Conservation (phyloP, 1,284 basidiomycete species). For the Rhodotorula sp. region DNA sequence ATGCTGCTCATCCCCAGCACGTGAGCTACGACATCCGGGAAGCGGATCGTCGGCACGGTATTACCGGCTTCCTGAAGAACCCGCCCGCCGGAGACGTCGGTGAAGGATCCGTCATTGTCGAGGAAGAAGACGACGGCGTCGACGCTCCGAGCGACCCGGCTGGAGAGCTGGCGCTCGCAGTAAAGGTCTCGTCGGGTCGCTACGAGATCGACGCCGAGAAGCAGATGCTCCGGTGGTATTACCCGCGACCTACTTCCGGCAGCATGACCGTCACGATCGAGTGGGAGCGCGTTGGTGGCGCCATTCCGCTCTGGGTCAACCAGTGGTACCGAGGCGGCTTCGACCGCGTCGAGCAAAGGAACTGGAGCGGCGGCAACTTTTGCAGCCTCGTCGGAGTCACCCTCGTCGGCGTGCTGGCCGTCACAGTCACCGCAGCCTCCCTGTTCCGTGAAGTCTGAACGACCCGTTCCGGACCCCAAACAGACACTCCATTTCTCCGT, state of each 20-base stretch:
- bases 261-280: constrained; percentile 43
- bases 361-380: neutral
- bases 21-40: constrained; percentile 31
- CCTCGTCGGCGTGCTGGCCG: constrained; percentile 5
- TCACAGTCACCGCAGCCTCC: neutral
- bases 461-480: neutral
- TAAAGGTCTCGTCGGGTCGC: constrained; percentile 64
- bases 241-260: constrained; percentile 59
- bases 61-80: constrained; percentile 4
- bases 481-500: neutral
- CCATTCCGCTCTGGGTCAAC: constrained; percentile 37
- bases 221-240: constrained; percentile 77
- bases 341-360: constrained; percentile 7
- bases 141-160: constrained; percentile 17
- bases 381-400: constrained; percentile 8
- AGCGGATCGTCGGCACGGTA: constrained; percentile 4
- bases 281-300: constrained; percentile 27
- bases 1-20: constrained; percentile 47
- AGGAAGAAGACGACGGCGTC: neutral
- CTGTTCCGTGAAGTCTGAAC: neutral
- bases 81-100: constrained; percentile 10
- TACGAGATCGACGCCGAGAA: constrained; percentile 62
- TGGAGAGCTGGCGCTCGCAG: constrained; percentile 50
- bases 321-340: constrained; percentile 32
- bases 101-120: neutral